These are phyloP conservation scores for Hypoxylon sp. DNA, from an alignment of 2,329 filamentous ascomycete species.

Conservation along the genomic window DNA sequence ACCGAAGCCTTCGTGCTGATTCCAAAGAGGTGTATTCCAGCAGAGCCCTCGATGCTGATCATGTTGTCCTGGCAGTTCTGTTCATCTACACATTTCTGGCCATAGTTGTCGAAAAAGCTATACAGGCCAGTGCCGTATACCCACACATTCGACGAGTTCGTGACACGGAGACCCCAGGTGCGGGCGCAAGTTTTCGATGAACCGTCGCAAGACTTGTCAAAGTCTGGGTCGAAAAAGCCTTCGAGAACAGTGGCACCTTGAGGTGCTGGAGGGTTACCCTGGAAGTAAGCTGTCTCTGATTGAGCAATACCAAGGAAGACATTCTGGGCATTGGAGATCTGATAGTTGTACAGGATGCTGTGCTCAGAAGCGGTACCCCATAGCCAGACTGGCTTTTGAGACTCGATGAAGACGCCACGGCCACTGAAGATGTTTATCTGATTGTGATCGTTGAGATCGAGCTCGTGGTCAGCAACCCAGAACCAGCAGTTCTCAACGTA, in stretches of 20 bases:
- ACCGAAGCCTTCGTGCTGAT: constrained; percentile 81
- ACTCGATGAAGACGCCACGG: constrained; percentile 85
- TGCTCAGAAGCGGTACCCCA: constrained; percentile 82
- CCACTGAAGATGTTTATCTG: constrained; percentile 92
- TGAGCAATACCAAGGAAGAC: constrained; percentile 89
- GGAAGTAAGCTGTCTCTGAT: constrained; percentile 91
- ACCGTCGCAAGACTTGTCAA: constrained; percentile 68
- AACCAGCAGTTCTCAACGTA: constrained; percentile 94
- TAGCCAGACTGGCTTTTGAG: constrained; percentile 82
- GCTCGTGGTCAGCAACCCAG: constrained; percentile 92
- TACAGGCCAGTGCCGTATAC: constrained; percentile 83
- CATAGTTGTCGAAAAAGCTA: constrained; percentile 88
- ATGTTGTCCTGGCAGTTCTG: constrained; percentile 85
- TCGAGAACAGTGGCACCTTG: constrained; percentile 74
- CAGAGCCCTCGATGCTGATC: constrained; percentile 77
- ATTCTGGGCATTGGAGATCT: constrained; percentile 81
- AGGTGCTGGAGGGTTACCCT: constrained; percentile 82
- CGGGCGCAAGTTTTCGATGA: constrained; percentile 72
- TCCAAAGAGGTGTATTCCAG: constrained; percentile 72
- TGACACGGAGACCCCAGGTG: constrained; percentile 81
- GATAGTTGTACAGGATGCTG: constrained; percentile 84
- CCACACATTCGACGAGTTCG: constrained; percentile 76
- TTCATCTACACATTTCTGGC: constrained; percentile 75
- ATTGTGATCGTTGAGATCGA: constrained; percentile 80
- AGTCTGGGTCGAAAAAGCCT: constrained; percentile 77